Conservation (phyloP, 345 rosid genomes). For the Dimocarpus longan region DNA sequence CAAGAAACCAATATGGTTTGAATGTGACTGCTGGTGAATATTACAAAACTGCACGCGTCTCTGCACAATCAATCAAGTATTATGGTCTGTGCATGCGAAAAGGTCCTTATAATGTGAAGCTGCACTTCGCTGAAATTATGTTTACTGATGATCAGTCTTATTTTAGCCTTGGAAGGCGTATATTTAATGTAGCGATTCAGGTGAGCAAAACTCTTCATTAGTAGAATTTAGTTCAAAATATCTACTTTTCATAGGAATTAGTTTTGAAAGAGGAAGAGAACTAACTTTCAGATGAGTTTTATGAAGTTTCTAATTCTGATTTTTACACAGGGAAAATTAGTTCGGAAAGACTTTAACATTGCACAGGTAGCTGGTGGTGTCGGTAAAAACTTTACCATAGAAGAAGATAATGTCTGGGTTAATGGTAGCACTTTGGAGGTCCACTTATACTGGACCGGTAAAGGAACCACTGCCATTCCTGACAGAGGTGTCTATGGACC, state of each 20-base stretch:
- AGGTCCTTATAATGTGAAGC: constrained; percentile 64
- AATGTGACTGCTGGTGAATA: constrained; percentile 36
- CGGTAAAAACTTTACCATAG: constrained; percentile 38
- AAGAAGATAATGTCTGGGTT: constrained; percentile 41
- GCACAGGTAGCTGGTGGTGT: constrained; percentile 73
- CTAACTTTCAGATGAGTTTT: not conserved
- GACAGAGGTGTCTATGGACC: constrained; percentile 77
- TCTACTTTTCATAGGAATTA: not conserved
- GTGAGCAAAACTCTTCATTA: constrained; percentile 33
- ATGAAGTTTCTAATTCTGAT: constrained; percentile 4
- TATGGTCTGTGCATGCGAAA: constrained; percentile 68
- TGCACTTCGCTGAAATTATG: constrained; percentile 92
- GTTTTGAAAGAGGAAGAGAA: not conserved
- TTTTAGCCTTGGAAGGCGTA: constrained; percentile 67
- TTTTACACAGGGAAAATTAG: constrained; percentile 54
- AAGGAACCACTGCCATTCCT: constrained; percentile 78
- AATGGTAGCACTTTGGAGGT: constrained; percentile 74
- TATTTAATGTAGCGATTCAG: constrained; percentile 79
- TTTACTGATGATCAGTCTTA: constrained; percentile 49
- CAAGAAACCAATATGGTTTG: constrained; percentile 34
- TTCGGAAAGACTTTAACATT: constrained; percentile 63
- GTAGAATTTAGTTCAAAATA: not conserved
- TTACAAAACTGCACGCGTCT: constrained; percentile 66
- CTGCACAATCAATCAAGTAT: constrained; percentile 79
- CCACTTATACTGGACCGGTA: constrained; percentile 75